phyloP scores from a whole-genome alignment of 202 grass and related monocot species.

The Digitaria exilis region DNA sequence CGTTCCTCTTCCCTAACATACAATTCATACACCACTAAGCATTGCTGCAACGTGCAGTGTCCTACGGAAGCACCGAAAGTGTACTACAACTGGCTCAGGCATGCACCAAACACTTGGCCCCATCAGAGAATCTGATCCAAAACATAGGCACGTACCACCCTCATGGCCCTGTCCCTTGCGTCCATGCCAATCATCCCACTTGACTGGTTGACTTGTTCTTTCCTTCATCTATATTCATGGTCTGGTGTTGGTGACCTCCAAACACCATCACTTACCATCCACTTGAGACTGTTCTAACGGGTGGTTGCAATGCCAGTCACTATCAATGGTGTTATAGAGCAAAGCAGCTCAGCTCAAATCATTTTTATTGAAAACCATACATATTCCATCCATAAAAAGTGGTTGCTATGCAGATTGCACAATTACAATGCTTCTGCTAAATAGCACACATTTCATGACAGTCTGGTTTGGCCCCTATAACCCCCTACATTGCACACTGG shows the following conservation, averaged over 20 bases:
- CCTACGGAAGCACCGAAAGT: constrained; percentile 13
- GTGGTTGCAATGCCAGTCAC: too few relatives aligned
- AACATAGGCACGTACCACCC: neutral
- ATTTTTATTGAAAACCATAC: neutral
- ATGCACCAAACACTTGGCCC: constrained; percentile 12
- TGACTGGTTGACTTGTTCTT: neutral
- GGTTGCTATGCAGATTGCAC: neutral
- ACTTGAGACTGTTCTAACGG: neutral
- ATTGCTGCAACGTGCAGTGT: neutral
- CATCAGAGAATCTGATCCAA: constrained; percentile 16
- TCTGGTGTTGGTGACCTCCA: neutral
- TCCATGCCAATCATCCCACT: neutral
- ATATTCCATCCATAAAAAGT: neutral
- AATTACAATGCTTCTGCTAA: neutral
- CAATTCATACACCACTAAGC: too few relatives aligned
- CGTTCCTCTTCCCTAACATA: neutral
- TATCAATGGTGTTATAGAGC: too few relatives aligned
- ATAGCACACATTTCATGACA: neutral
- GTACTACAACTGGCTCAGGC: neutral
- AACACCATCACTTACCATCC: constrained; percentile 11
- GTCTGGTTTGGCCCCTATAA: too few relatives aligned
- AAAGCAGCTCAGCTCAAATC: neutral
- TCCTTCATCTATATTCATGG: constrained; percentile 32
- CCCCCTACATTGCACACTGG: too few relatives aligned
- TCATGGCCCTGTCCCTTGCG: constrained; percentile 32